A percentile compares a stretch with the other conserved stretches of the same genome.
phyloP scores from a whole-genome alignment of 495 filamentous ascomycete genomes.

The Trichoderma asperelloides region DNA sequence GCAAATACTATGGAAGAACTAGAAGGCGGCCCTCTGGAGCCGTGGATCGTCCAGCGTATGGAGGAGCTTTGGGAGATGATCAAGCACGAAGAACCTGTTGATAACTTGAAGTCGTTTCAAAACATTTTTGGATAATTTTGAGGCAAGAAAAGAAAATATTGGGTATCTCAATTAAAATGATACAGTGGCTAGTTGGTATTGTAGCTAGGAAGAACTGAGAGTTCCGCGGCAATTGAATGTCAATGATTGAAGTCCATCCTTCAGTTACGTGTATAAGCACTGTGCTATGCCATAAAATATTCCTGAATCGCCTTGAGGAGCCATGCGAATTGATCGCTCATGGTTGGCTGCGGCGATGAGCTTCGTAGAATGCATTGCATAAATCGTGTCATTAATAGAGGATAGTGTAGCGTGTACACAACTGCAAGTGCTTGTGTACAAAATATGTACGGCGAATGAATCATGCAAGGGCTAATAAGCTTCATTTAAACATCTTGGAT shows the following conservation, averaged over 20 bases:
- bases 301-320: too few species aligned
- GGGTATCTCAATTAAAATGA: neutral
- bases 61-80: conserved; percentile 46
- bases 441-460: neutral
- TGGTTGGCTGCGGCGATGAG: too few species aligned
- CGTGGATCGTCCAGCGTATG: conserved; percentile 30
- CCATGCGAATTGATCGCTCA: too few species aligned
- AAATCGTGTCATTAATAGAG: too few species aligned
- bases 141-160: neutral
- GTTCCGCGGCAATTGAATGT: too few species aligned
- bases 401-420: too few species aligned
- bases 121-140: neutral
- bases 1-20: conserved; percentile 37
- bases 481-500: neutral
- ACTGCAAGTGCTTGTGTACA: neutral
- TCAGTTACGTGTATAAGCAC: too few species aligned
- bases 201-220: too few species aligned
- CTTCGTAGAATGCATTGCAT: too few species aligned
- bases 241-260: too few species aligned
- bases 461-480: neutral
- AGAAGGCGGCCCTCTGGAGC: conserved; percentile 39
- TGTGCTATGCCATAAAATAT: too few species aligned
- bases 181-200: neutral
- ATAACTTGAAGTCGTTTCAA: neutral
- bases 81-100: conserved; percentile 24